Percentiles rank a stretch among this genome's conserved stretches.
Evolutionary conservation across 441 rosid genomes (phyloP).

Genomic region (Jatropha podagrica): DNA sequence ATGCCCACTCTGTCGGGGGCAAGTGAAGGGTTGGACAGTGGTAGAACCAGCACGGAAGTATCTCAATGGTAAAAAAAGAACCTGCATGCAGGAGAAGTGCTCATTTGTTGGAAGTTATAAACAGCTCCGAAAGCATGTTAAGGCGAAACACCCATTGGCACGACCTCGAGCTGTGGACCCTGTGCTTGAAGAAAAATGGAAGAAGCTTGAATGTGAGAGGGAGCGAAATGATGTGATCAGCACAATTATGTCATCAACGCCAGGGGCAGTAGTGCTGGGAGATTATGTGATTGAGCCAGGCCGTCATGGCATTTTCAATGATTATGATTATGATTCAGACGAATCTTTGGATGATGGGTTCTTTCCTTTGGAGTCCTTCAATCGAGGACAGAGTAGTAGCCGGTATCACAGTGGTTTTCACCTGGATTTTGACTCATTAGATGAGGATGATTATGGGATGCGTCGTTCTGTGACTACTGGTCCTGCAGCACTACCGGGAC

Average conservation of each 20-base stretch:
- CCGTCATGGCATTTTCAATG: slow-evolving; percentile 36
- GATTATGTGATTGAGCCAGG: slow-evolving; percentile 85
- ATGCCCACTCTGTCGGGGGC: slow-evolving; percentile 95
- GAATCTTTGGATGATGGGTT: slow-evolving; percentile 49
- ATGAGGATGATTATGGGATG: slow-evolving; percentile 40
- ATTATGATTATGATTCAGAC: slow-evolving; percentile 59
- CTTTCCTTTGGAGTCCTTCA: slow-evolving; percentile 39
- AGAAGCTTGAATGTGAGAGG: slow-evolving; percentile 68
- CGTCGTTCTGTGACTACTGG: slow-evolving; percentile 33
- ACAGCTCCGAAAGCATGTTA: slow-evolving; percentile 91
- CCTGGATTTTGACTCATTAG: slow-evolving; percentile 36
- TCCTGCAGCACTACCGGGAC: slow-evolving; percentile 36
- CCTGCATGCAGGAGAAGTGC: slow-evolving; percentile 88
- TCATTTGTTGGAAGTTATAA: slow-evolving; percentile 67
- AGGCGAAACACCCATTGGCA: slow-evolving; percentile 70
- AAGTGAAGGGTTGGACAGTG: slow-evolving; percentile 96
- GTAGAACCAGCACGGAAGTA: slow-evolving; percentile 78
- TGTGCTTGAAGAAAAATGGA: slow-evolving; percentile 71
- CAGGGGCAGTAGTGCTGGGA: slow-evolving; percentile 85
- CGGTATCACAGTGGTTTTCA: slow-evolving; percentile 30
- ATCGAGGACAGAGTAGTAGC: slow-evolving; percentile 33
- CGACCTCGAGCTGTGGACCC: slow-evolving; percentile 84
- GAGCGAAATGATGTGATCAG: slow-evolving; percentile 75
- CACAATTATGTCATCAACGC: slow-evolving; percentile 74
- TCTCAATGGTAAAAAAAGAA: slow-evolving; percentile 68